phyloP scores from a whole-genome alignment of 2,329 filamentous ascomycete species.

The Aureobasidium musti region DNA sequence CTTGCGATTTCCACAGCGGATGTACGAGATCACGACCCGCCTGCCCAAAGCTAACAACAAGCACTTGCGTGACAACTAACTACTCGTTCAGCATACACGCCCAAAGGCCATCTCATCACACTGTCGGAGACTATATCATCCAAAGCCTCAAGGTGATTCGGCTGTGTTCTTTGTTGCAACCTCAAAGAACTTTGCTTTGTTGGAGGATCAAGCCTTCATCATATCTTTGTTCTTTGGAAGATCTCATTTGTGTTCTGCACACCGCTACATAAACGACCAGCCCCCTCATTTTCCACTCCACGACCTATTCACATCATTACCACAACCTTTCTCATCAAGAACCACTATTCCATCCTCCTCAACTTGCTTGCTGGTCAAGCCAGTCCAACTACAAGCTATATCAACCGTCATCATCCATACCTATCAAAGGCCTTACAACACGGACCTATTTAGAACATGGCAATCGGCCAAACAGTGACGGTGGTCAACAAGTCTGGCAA shows the following conservation, averaged over 20 bases:
- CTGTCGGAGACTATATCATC: constrained; percentile 1
- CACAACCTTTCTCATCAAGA: background rate
- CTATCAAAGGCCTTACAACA: background rate
- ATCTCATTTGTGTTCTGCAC: constrained; percentile 26
- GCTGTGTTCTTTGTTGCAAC: background rate
- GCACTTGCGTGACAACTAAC: constrained; percentile 11
- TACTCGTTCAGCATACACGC: background rate
- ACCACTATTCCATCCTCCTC: background rate
- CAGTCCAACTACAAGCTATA: background rate
- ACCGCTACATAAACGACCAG: constrained; percentile 29
- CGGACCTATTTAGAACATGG: constrained; percentile 19
- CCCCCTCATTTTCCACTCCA: constrained; percentile 21
- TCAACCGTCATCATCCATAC: background rate
- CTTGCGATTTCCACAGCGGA: constrained; percentile 8
- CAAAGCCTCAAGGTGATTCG: background rate
- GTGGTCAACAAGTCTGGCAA: constrained; percentile 91
- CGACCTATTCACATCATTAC: background rate
- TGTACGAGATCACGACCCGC: constrained; percentile 17
- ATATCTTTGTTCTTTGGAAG: constrained; percentile 23
- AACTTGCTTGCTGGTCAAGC: constrained; percentile 25
- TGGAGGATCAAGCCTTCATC: background rate
- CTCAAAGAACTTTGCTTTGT: constrained; percentile 17
- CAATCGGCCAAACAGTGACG: constrained; percentile 72
- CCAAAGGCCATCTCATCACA: constrained; percentile 12
- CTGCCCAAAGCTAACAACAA: constrained; percentile 22